These are phyloP conservation scores for Sarocladiaceae sp. DNA, from an alignment of 2,329 filamentous ascomycete genomes.

Conservation along the genomic window DNA sequence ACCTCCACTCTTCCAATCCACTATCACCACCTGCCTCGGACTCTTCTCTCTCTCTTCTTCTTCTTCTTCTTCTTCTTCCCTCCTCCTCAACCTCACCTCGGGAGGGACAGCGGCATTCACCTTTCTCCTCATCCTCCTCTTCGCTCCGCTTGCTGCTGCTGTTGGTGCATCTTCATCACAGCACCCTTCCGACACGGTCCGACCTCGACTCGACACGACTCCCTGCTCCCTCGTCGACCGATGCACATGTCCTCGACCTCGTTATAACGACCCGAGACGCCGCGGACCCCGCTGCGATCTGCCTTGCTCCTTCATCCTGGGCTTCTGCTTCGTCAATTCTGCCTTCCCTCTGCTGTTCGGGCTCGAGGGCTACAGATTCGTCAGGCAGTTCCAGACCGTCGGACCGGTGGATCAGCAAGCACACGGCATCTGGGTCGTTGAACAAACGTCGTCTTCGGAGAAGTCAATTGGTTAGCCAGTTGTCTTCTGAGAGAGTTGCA, in stretches of 20 bases:
- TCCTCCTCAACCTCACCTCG: constrained; percentile 10
- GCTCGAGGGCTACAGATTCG: neutral
- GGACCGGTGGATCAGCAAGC: neutral
- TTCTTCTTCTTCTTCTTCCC: constrained; percentile 6
- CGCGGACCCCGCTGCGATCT: constrained; percentile 13
- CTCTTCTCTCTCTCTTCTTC: constrained; percentile 9
- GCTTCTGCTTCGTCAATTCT: neutral
- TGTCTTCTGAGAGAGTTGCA: constrained; percentile 8
- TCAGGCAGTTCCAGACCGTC: neutral
- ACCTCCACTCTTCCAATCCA: constrained; percentile 6
- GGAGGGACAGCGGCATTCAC: constrained; percentile 8
- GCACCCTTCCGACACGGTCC: neutral
- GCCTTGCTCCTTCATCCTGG: neutral
- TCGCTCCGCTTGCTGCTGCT: neutral
- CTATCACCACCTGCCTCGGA: constrained; percentile 12
- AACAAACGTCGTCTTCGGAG: neutral
- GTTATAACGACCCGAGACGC: constrained; percentile 22
- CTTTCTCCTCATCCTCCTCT: constrained; percentile 1
- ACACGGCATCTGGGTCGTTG: constrained; percentile 9
- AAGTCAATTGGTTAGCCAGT: neutral
- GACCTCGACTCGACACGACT: neutral
- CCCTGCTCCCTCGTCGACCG: constrained; percentile 1
- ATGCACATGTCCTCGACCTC: constrained; percentile 26
- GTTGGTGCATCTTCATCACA: neutral
- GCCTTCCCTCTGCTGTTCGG: neutral